phyloP scores from a whole-genome alignment of 805 yeast genomes.

The Yarrowia sp. region DNA sequence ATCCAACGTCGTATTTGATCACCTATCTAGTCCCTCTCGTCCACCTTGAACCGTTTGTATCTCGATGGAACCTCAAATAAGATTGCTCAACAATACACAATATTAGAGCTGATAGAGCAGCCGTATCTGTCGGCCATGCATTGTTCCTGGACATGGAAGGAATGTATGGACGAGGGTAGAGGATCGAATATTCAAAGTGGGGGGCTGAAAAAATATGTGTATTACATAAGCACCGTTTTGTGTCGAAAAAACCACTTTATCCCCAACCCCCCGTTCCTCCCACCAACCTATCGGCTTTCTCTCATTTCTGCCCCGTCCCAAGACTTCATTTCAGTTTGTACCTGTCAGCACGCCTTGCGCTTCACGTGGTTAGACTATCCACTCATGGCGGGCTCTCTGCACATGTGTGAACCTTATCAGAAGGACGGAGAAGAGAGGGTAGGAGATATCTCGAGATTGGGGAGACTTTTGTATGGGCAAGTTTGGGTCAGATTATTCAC shows the following conservation, averaged over 20 bases:
- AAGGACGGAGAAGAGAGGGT: background rate
- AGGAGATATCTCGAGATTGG: background rate
- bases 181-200: too few relatives aligned
- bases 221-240: too few relatives aligned
- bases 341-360: slow-evolving; percentile 22
- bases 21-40: too few relatives aligned
- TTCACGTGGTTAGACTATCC: slow-evolving; percentile 19
- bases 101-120: slow-evolving; percentile 22
- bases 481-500: background rate
- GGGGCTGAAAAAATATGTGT: too few relatives aligned
- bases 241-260: too few relatives aligned
- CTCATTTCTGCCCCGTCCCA: too few relatives aligned
- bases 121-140: slow-evolving; percentile 2
- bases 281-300: too few relatives aligned
- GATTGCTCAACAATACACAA: slow-evolving; percentile 22
- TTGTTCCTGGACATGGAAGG: background rate
- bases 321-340: slow-evolving; percentile 8
- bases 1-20: too few relatives aligned
- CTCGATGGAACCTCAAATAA: background rate
- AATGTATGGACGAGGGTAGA: background rate
- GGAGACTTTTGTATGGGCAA: background rate
- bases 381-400: slow-evolving; percentile 18
- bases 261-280: too few relatives aligned
- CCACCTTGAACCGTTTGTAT: too few relatives aligned
- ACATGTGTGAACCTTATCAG: slow-evolving; percentile 20